These are phyloP conservation scores for Fusarium incarnatum DNA, from an alignment of 2,329 filamentous ascomycete species.

Conservation along the genomic window DNA sequence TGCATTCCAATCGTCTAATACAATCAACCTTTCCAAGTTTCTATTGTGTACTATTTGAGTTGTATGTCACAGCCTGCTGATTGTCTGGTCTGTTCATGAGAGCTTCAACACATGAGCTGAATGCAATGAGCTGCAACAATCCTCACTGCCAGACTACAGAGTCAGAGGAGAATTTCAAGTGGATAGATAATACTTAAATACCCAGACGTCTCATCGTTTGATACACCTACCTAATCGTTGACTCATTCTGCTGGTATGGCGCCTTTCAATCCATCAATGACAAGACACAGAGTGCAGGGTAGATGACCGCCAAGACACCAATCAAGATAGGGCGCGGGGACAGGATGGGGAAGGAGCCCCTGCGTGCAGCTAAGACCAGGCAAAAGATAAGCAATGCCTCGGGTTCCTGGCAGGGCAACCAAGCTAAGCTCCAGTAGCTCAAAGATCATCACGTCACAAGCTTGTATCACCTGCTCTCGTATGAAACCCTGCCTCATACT, in stretches of 20 bases:
- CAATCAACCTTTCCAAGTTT: not conserved
- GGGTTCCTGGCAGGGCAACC: slow-evolving; percentile 40
- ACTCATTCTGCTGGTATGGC: not conserved
- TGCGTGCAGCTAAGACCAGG: not conserved
- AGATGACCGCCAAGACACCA: slow-evolving; percentile 20
- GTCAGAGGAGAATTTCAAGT: not conserved
- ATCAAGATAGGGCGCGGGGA: slow-evolving; percentile 16
- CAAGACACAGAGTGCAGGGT: slow-evolving; percentile 7
- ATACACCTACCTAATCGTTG: too few species aligned
- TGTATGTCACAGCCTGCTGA: too few species aligned
- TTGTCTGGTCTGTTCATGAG: too few species aligned
- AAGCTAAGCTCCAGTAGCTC: slow-evolving; percentile 27
- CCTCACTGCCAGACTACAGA: not conserved
- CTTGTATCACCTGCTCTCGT: slow-evolving; percentile 33
- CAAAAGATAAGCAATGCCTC: slow-evolving; percentile 40
- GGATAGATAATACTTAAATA: not conserved
- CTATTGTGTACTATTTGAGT: not conserved
- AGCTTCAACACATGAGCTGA: not conserved
- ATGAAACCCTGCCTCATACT: slow-evolving; percentile 22
- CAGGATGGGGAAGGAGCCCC: not conserved
- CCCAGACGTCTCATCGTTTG: not conserved
- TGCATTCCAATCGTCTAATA: too few species aligned
- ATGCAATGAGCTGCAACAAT: not conserved
- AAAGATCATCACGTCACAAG: slow-evolving; percentile 37
- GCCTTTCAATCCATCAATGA: not conserved